Percentiles rank a stretch among this genome's conserved stretches.
phyloP scores from a whole-genome alignment of 164 flowering plant species.

The Berberis thunbergii region DNA sequence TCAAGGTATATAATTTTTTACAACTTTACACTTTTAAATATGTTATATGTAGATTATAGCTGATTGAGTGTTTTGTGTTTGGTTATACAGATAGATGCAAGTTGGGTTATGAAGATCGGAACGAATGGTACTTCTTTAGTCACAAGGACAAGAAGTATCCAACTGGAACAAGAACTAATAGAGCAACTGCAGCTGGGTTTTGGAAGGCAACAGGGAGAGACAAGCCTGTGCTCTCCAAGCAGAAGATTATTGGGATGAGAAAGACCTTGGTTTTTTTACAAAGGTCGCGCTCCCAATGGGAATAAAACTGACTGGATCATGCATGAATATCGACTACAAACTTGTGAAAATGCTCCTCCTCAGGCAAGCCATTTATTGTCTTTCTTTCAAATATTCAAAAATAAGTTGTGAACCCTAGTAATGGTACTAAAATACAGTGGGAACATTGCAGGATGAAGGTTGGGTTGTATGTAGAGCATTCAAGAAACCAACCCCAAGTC shows the following conservation, averaged over 20 bases:
- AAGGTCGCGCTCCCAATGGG: constrained; percentile 79
- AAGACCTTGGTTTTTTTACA: constrained; percentile 80
- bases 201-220: constrained; percentile 90
- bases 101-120: constrained; percentile 56
- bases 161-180: constrained; percentile 64
- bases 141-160: constrained; percentile 83
- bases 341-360: constrained; percentile 46
- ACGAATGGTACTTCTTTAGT: constrained; percentile 81
- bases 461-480: constrained; percentile 96
- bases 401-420: no score
- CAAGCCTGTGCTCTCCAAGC: constrained; percentile 61
- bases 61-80: background rate
- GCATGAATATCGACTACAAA: constrained; percentile 74
- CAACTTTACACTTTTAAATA: background rate
- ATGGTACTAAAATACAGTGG: background rate
- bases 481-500: constrained; percentile 64
- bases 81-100: constrained; percentile 49
- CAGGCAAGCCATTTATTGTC: constrained; percentile 37
- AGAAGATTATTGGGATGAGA: constrained; percentile 63
- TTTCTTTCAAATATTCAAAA: background rate
- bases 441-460: constrained; percentile 69
- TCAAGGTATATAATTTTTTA: constrained; percentile 39
- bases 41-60: background rate
- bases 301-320: constrained; percentile 74
- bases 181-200: constrained; percentile 75